Evolutionary conservation across 768 basidiomycete species (phyloP).

Genomic region (Panellus pusillus): DNA sequence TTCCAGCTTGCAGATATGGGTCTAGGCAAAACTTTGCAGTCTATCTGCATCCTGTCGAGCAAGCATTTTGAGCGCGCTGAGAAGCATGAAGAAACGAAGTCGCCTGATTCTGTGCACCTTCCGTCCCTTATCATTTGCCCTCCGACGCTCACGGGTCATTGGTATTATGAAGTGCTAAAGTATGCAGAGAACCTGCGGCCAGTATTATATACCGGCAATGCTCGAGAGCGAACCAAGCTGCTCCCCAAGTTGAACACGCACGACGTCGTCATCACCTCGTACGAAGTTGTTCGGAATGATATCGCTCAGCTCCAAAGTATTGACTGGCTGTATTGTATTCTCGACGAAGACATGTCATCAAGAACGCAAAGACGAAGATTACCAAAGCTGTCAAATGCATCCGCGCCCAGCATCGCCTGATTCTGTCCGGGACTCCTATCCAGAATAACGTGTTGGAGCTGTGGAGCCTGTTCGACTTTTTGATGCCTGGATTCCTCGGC

Average conservation of each 20-base stretch:
- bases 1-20: conserved; percentile 79
- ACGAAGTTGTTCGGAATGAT: conserved; percentile 97
- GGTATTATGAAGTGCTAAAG: conserved; percentile 97
- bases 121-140: conserved; percentile 96
- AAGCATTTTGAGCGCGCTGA: conserved; percentile 87
- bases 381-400: conserved; percentile 94
- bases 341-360: conserved; percentile 98
- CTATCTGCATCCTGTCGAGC: conserved; percentile 94
- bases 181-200: conserved; percentile 85
- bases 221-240: conserved; percentile 74
- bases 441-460: conserved; percentile 98
- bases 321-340: conserved; percentile 93
- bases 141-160: conserved; percentile 96
- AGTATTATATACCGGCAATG: conserved; percentile 85
- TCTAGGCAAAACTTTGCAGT: conserved; percentile 95
- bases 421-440: conserved; percentile 96
- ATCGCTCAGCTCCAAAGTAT: conserved; percentile 69
- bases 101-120: conserved; percentile 78
- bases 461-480: conserved; percentile 98
- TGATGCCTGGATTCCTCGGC: conserved; percentile 99
- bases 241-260: conserved; percentile 63
- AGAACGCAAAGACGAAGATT: conserved; percentile 97
- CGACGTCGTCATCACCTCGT: conserved; percentile 96
- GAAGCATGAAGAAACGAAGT: conserved; percentile 61
- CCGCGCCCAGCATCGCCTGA: conserved; percentile 87